These are phyloP conservation scores for Exophiala alcalophila DNA, from an alignment of 2,329 filamentous ascomycete genomes.

Conservation along the genomic window DNA sequence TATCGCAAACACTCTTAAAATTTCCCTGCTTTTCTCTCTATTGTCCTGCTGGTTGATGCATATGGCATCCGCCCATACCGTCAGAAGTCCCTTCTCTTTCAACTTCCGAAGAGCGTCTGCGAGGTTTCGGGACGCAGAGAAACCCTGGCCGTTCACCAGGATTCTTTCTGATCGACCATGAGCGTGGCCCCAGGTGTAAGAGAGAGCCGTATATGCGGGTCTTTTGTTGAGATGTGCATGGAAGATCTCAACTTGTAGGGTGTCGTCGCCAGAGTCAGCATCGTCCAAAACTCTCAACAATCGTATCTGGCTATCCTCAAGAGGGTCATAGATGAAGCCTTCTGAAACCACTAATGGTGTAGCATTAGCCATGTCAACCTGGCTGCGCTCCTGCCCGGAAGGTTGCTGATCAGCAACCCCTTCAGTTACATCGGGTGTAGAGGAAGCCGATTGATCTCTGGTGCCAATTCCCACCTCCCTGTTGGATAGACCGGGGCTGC, in stretches of 20 bases:
- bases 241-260: slow-evolving; percentile 10
- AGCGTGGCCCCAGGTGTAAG: slow-evolving; percentile 22
- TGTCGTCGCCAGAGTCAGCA: neutral
- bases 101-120: slow-evolving; percentile 14
- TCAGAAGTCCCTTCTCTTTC: slow-evolving; percentile 4
- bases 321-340: slow-evolving; percentile 12
- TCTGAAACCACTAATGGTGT: neutral
- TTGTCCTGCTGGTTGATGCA: slow-evolving; percentile 22
- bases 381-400: no score
- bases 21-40: slow-evolving; percentile 17
- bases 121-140: slow-evolving; percentile 13
- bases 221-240: slow-evolving; percentile 17
- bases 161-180: neutral
- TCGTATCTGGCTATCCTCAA: slow-evolving; percentile 19
- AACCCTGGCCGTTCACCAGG: slow-evolving; percentile 12
- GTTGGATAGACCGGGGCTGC: no score
- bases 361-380: no score
- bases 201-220: slow-evolving; percentile 21
- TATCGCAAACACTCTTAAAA: slow-evolving; percentile 23
- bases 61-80: slow-evolving; percentile 23
- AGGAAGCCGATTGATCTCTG: no score
- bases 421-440: no score
- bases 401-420: no score
- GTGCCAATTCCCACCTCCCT: no score
- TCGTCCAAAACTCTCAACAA: slow-evolving; percentile 11